Evolutionary conservation across 1,284 basidiomycete species (phyloP).

Genomic region (Boletellus sp.): DNA sequence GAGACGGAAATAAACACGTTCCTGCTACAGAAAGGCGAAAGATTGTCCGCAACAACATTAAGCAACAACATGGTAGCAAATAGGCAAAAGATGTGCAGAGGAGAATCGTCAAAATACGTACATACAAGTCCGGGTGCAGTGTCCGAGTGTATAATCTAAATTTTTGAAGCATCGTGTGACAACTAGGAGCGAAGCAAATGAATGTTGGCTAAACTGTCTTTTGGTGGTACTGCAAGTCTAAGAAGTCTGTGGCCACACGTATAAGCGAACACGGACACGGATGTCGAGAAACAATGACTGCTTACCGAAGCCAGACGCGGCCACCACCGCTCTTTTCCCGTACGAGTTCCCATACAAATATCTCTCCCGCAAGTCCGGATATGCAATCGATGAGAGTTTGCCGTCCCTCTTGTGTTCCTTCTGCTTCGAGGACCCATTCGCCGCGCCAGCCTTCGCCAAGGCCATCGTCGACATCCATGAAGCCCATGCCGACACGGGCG

Average conservation of each 20-base stretch:
- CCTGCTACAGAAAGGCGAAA: slow-evolving; percentile 4
- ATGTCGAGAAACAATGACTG: not conserved
- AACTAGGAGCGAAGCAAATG: slow-evolving; percentile 20
- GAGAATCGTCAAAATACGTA: slow-evolving; percentile 15
- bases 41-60: slow-evolving; percentile 16
- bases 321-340: slow-evolving; percentile 58
- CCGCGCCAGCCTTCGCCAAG: slow-evolving; percentile 69
- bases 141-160: slow-evolving; percentile 23
- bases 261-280: not conserved
- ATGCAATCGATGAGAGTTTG: slow-evolving; percentile 54
- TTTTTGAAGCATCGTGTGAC: slow-evolving; percentile 19
- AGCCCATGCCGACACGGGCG: slow-evolving; percentile 41
- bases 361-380: slow-evolving; percentile 35
- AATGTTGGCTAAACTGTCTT: slow-evolving; percentile 22
- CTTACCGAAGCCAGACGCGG: slow-evolving; percentile 63
- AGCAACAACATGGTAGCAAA: slow-evolving; percentile 16
- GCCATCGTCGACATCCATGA: slow-evolving; percentile 33
- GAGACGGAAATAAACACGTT: not conserved
- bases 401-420: slow-evolving; percentile 67
- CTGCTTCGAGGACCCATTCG: slow-evolving; percentile 72
- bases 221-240: slow-evolving; percentile 19
- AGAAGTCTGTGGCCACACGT: slow-evolving; percentile 16
- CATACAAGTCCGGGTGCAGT: slow-evolving; percentile 8
- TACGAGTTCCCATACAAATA: slow-evolving; percentile 54
- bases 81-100: slow-evolving; percentile 1